Evolutionary conservation across 1,139 yeast genomes (phyloP).

Genomic region (Komagataea norvegica): DNA sequence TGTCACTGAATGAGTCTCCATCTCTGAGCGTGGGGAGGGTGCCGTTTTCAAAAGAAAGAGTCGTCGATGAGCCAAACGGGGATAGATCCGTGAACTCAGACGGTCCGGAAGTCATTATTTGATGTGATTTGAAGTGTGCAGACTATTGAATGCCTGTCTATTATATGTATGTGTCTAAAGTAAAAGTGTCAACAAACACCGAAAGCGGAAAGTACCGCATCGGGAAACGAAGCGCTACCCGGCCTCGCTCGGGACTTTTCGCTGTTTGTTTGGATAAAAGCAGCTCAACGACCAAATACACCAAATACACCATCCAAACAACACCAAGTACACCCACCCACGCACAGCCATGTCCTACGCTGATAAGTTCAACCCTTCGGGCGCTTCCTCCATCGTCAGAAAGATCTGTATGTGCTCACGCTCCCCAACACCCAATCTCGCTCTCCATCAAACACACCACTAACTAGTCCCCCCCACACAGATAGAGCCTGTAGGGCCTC

Average conservation of each 20-base stretch:
- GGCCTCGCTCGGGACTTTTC: slow-evolving; percentile 2
- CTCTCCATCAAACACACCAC: too few species aligned
- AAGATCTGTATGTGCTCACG: slow-evolving; percentile 23
- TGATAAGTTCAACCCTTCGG: slow-evolving; percentile 20
- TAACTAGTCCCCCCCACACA: slow-evolving; percentile 21
- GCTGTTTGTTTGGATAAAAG: not conserved
- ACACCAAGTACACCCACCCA: too few species aligned
- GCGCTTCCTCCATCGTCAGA: slow-evolving; percentile 25
- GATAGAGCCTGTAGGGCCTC: slow-evolving; percentile 89
- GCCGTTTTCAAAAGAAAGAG: not conserved
- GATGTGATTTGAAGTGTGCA: not conserved
- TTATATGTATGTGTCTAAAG: too few species aligned
- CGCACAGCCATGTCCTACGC: slow-evolving; percentile 15
- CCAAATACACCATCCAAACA: not conserved
- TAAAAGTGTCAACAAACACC: not conserved
- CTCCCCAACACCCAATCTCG: not conserved
- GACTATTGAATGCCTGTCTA: too few species aligned
- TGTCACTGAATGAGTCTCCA: slow-evolving; percentile 1
- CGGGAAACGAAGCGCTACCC: not conserved
- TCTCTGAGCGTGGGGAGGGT: not conserved
- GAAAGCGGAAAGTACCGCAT: not conserved
- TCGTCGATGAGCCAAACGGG: not conserved
- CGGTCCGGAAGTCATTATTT: not conserved
- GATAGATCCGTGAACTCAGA: not conserved
- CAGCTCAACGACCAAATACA: not conserved